These are phyloP conservation scores for Malus sylvestris DNA, from an alignment of 306 rosid species.

Conservation along the genomic window DNA sequence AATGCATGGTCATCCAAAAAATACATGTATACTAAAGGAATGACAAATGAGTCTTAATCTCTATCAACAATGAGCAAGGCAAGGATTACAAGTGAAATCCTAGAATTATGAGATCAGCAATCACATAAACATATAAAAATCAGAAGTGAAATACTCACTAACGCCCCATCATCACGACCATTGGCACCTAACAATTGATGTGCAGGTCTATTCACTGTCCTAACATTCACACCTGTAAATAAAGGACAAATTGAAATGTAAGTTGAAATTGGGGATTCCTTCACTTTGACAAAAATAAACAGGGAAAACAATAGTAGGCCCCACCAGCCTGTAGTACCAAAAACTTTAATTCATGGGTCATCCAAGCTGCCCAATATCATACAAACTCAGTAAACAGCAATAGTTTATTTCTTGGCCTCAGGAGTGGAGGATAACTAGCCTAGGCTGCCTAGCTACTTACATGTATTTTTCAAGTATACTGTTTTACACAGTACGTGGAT, in stretches of 20 bases:
- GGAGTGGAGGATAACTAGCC: background rate
- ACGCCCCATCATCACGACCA: constrained; percentile 98
- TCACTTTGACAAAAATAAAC: background rate
- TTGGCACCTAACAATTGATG: constrained; percentile 86
- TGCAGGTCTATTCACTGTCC: constrained; percentile 85
- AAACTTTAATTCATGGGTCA: background rate
- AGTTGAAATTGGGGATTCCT: background rate
- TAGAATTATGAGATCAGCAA: background rate
- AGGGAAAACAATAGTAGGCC: background rate
- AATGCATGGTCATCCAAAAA: background rate
- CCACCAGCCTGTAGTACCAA: background rate
- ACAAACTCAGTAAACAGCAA: background rate
- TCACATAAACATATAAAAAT: background rate
- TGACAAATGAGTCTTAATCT: background rate
- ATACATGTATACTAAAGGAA: background rate
- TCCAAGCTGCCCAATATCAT: background rate
- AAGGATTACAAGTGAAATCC: background rate
- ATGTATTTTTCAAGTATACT: background rate
- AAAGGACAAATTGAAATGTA: background rate
- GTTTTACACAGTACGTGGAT: background rate
- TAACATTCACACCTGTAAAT: constrained; percentile 62
- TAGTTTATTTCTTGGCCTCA: background rate
- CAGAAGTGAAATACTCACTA: constrained; percentile 49
- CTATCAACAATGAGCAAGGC: background rate
- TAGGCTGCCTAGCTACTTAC: background rate